Evolutionary conservation across 2,329 filamentous ascomycete genomes (phyloP), one percentile per base, ranked within the genome.

Genomic region (Plenodomus lindquistii): DNA sequence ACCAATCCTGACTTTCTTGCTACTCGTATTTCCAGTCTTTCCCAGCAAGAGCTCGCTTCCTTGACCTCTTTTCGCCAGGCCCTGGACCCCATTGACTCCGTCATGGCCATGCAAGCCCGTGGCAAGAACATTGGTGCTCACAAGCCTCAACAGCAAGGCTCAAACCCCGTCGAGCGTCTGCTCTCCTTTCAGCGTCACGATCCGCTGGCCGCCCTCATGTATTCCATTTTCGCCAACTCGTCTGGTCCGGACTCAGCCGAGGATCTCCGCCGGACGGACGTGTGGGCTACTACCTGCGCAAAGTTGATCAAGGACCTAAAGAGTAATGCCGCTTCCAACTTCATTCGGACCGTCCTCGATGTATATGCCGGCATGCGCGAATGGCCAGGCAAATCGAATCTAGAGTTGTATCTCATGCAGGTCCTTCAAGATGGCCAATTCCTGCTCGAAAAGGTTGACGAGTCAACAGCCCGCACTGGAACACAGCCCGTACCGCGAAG

Each of bases 331-430:
- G 88, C 85, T 45, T 86, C 87, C 57, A 86, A 88, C 47, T 87
- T 97, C 47, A 81, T 97, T 48, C 86, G 89, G 55, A 87, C 89
- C 40, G 85, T 97, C 27, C 81, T 99, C 42, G 92, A 94, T 71
- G 86, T 90, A 47, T 97, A 91, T 89, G 86, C 89, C 42, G 81
- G 85, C 46, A 89, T 92, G 81, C 85, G 89, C 54, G 87, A 92
- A 71, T 97, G 93, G 92, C 88, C 90, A 35, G 91, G 91, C 48
- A 91, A 88, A 63, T 84, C 87, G 59, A 94, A 91, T 56, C 85
- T 99, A 79, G 92, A 97, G 74, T 88, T 91, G 74, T 97, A 93
- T 71, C 82, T 99, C 11, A 94, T 96, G 89, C 89, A 94, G 69
- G 90, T 95, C 51, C 82, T 99, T 24, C 90, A 96, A 73, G 89